phyloP scores from a whole-genome alignment of 75 land plant genomes.

The Cryptomeria japonica region DNA sequence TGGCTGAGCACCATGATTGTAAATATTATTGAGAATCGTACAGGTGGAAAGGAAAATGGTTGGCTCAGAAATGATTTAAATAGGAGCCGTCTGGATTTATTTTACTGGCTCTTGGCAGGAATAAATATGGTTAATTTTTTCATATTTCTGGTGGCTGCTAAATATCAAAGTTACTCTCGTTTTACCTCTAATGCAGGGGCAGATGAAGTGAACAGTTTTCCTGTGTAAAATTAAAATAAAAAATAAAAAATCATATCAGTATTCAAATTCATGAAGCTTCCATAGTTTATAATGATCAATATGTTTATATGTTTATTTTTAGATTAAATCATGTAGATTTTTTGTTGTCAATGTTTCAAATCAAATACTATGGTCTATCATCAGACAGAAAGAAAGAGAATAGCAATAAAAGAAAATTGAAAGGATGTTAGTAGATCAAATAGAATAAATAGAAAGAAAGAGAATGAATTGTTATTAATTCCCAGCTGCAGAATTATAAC shows the following conservation, averaged over 20 bases:
- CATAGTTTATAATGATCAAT: no score
- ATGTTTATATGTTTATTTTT: no score
- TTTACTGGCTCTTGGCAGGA: conserved; percentile 61
- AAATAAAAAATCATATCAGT: not conserved
- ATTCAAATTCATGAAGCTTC: no score
- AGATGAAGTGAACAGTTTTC: not conserved
- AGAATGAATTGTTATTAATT: conserved; percentile 19
- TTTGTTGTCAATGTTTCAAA: no score
- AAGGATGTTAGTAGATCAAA: no score
- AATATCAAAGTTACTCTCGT: conserved; percentile 29
- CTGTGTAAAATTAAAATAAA: no score
- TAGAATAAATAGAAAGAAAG: no score
- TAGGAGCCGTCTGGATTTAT: conserved; percentile 51
- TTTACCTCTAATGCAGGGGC: not conserved
- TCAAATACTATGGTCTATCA: no score
- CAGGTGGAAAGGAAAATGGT: conserved; percentile 31
- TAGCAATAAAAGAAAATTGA: no score
- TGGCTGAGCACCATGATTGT: conserved; percentile 52
- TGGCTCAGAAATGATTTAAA: conserved; percentile 64
- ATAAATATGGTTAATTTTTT: conserved; percentile 46
- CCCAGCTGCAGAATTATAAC: no score
- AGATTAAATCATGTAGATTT: no score
- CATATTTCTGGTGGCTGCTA: conserved; percentile 40
- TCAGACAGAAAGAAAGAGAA: no score
- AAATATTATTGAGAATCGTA: conserved; percentile 30